phyloP scores from a whole-genome alignment of 805 yeast genomes.

The Torulaspora quercuum region DNA sequence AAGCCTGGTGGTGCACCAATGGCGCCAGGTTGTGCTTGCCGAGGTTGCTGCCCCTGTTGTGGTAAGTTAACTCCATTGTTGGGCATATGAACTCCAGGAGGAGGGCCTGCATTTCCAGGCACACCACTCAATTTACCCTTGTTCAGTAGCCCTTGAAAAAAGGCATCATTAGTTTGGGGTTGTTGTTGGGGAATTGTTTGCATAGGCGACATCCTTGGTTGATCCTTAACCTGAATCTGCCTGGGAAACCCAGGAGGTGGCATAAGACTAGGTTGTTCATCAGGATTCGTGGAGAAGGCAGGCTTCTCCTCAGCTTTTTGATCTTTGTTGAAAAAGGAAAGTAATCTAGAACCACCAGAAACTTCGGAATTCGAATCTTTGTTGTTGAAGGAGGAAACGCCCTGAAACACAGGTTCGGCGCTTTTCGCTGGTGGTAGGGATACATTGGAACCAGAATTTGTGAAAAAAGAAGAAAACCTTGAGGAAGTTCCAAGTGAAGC shows the following conservation, averaged over 20 bases:
- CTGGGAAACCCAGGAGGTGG: constrained; percentile 17
- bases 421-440: constrained; percentile 9
- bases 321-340: constrained; percentile 31
- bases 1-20: constrained; percentile 18
- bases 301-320: constrained; percentile 7
- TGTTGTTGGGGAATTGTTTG: constrained; percentile 7
- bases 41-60: constrained; percentile 11
- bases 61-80: constrained; percentile 10
- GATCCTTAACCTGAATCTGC: constrained; percentile 1
- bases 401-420: not conserved
- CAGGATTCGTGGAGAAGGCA: constrained; percentile 2
- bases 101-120: constrained; percentile 11
- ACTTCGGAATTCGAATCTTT: constrained; percentile 8
- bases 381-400: not conserved
- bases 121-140: constrained; percentile 24
- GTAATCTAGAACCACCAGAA: constrained; percentile 31
- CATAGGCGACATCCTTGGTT: constrained; percentile 2
- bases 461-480: constrained; percentile 38
- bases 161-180: constrained; percentile 25
- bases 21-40: constrained; percentile 16
- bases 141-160: constrained; percentile 33
- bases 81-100: constrained; percentile 17
- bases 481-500: constrained; percentile 21
- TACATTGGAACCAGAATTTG: constrained; percentile 18
- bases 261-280: constrained; percentile 9